A percentile compares a stretch with the other conserved stretches of the same genome.
Conservation (phyloP, 2,329 filamentous ascomycete species). For the Lasiodiplodia hormozganensis region DNA sequence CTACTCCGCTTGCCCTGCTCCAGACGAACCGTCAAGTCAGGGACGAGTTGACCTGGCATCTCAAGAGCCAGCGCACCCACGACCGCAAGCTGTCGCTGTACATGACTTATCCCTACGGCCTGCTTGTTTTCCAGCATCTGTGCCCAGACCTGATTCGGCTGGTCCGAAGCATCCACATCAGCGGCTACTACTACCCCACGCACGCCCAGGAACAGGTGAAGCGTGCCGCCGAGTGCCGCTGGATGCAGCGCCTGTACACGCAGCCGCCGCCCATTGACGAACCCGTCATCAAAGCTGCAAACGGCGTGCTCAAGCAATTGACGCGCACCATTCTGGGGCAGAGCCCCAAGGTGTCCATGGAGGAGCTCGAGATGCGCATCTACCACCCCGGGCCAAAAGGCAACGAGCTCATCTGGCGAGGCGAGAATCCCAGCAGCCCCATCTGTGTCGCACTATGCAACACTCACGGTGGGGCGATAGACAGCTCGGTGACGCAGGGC, state of each 20-base stretch:
- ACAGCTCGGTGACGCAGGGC: constrained; percentile 44
- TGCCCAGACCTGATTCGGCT: constrained; percentile 51
- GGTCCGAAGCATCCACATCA: constrained; percentile 49
- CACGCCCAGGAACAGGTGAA: constrained; percentile 22
- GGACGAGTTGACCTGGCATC: constrained; percentile 46
- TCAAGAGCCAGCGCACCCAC: constrained; percentile 34
- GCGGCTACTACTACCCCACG: constrained; percentile 42
- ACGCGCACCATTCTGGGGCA: constrained; percentile 38
- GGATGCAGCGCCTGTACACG: constrained; percentile 28
- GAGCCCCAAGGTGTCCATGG: constrained; percentile 34
- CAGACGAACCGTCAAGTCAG: constrained; percentile 44
- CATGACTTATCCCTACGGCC: constrained; percentile 49
- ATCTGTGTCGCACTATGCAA: constrained; percentile 38
- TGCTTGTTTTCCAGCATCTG: constrained; percentile 47
- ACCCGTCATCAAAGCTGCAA: constrained; percentile 31
- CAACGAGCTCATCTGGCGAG: constrained; percentile 47
- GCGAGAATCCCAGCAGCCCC: constrained; percentile 36
- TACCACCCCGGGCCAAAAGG: constrained; percentile 48
- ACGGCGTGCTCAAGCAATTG: constrained; percentile 42
- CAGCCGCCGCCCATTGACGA: constrained; percentile 34
- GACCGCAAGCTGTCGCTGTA: constrained; percentile 46
- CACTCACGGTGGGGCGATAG: constrained; percentile 47
- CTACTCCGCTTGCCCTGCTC: constrained; percentile 38
- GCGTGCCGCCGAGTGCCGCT: neutral
- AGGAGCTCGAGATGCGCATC: constrained; percentile 48